Percentiles rank a stretch among this genome's conserved stretches.
Conservation (phyloP, 2,329 filamentous ascomycete genomes). For the Diplodia intermedia region DNA sequence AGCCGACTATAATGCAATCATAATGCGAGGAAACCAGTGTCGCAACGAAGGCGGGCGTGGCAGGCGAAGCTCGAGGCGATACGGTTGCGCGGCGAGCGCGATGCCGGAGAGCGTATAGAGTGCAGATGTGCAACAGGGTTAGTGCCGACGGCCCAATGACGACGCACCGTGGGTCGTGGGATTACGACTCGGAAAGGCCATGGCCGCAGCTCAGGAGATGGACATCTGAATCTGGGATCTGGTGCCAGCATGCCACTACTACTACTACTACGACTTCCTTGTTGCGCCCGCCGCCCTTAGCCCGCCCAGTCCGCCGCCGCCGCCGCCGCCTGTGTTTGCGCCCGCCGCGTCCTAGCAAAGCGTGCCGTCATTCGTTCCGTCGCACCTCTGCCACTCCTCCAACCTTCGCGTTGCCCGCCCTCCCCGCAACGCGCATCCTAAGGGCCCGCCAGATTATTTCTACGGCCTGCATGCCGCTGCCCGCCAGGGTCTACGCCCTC, state of each 20-base stretch:
- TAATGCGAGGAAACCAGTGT: slow-evolving; percentile 19
- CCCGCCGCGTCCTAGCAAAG: slow-evolving; percentile 21
- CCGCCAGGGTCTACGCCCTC: background rate
- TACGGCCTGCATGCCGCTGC: slow-evolving; percentile 29
- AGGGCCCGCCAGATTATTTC: slow-evolving; percentile 11
- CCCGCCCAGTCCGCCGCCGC: slow-evolving; percentile 24
- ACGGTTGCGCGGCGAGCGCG: slow-evolving; percentile 30
- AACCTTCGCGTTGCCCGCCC: slow-evolving; percentile 26
- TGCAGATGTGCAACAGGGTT: slow-evolving; percentile 30
- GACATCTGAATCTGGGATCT: slow-evolving; percentile 29
- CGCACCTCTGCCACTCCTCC: slow-evolving; percentile 30
- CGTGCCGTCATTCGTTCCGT: slow-evolving; percentile 32
- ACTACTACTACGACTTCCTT: background rate
- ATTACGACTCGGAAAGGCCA: slow-evolving; percentile 30
- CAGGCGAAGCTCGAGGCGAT: slow-evolving; percentile 26
- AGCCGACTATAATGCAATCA: slow-evolving; percentile 10
- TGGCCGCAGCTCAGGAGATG: slow-evolving; percentile 33
- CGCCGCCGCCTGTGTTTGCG: slow-evolving; percentile 4
- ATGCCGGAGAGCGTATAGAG: slow-evolving; percentile 30
- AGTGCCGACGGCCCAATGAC: slow-evolving; percentile 23
- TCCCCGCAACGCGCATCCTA: slow-evolving; percentile 28
- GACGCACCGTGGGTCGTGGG: slow-evolving; percentile 16
- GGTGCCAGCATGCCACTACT: slow-evolving; percentile 27
- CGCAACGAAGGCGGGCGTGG: slow-evolving; percentile 14
- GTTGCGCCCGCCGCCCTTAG: slow-evolving; percentile 19